These are phyloP conservation scores for Sporobolomyces phaffii DNA, from an alignment of 768 basidiomycete species.

Conservation along the genomic window DNA sequence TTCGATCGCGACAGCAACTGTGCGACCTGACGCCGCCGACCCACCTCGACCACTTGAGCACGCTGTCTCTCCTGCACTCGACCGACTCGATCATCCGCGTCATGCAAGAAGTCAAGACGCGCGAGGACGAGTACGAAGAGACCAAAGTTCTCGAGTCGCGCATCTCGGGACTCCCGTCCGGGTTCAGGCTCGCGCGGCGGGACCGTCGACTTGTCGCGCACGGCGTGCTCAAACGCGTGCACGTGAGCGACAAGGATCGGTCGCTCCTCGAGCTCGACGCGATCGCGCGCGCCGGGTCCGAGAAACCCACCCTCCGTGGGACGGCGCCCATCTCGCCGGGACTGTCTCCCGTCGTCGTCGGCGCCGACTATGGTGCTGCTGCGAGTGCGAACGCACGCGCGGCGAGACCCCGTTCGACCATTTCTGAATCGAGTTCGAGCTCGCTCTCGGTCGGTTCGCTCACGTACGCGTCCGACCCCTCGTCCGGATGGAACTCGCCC, in stretches of 20 bases:
- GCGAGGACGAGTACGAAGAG: conserved; percentile 79
- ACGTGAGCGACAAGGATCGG: conserved; percentile 46
- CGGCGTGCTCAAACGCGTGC: conserved; percentile 56
- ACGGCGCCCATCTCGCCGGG: conserved; percentile 6
- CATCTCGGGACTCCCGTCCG: conserved; percentile 58
- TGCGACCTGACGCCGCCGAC: conserved; percentile 61
- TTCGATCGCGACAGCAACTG: conserved; percentile 56
- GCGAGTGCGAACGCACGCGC: no score
- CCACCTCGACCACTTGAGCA: conserved; percentile 66
- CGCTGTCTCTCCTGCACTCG: conserved; percentile 58
- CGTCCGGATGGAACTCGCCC: conserved; percentile 15
- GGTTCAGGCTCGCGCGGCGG: conserved; percentile 58
- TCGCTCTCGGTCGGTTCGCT: conserved; percentile 1
- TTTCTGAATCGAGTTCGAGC: conserved; percentile 29
- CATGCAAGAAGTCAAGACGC: conserved; percentile 74
- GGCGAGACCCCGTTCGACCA: conserved; percentile 18
- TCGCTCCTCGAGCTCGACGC: conserved; percentile 33
- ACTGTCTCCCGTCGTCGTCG: neutral
- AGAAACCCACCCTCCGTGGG: conserved; percentile 7
- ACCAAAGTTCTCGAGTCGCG: conserved; percentile 59
- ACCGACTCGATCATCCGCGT: conserved; percentile 67
- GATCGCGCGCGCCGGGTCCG: conserved; percentile 6
- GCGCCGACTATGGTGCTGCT: no score
- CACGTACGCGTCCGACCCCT: conserved; percentile 1
- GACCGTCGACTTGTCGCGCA: conserved; percentile 69